Base-by-base conservation (phyloP, 305 asterid species). In the Solanum chacoense region DNA sequence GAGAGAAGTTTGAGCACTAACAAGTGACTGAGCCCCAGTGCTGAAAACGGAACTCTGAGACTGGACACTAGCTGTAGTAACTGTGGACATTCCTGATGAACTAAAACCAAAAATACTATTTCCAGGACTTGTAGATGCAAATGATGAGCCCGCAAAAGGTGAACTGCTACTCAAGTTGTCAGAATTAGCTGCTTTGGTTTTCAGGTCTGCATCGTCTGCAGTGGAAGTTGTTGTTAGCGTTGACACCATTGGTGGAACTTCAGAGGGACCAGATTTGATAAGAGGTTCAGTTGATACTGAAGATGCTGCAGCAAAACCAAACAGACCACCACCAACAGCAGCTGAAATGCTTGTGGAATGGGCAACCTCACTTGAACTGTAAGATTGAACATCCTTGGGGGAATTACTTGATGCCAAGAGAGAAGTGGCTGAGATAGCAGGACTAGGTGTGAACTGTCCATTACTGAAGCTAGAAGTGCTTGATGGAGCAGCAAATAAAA, bases 361-460 rank as follows among this genome's bases (percentile, higher is more conserved):
- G 78, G 93, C 89, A 88, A 84, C 90, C 95, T 93, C 91, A 93
- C 91, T 91, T 88, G 91, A 88, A 85, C 90, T 92, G 93, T 92
- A 35, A 84, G 90, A 94, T 87, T 91, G 92, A 90, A 76, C 45
- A 36, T 89, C 81, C 84, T 86, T 88, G 5, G 65, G 24, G 14
- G 84, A 63, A 59, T 59, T 72, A 79, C 73, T 85, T 63, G 92
- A 85, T 50, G 76, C 85, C 84, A 85, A 86, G 71, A 84, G 76
- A 38, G 73, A 26, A 16, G 84, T 6, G 65, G 81, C 11, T 28
- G 91, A 88, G 22, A 90, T 73, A 85, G 84, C 71, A 50, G 84
- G 88, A 32, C 73, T 89, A 37, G 73, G 85, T 71, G 90, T 40
- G 35, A 67, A 36, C 18, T 84, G 72, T 74, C 89, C 91, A 69